Conservation (phyloP, 495 filamentous ascomycete genomes). For the Penicillium turbatum region DNA sequence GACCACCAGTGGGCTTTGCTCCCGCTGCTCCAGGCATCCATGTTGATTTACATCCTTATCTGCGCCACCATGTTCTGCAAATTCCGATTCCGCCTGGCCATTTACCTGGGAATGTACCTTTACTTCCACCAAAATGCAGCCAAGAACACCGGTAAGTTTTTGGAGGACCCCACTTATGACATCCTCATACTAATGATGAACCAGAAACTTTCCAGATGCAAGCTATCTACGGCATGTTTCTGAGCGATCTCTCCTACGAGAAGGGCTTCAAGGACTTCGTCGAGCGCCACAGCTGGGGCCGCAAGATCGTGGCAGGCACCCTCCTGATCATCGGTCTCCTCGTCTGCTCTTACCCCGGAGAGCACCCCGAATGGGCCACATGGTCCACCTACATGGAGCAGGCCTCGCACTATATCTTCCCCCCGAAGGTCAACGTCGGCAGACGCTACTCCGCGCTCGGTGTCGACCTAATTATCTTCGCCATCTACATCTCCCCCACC, state of each 20-base stretch:
- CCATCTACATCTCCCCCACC: conserved; percentile 55
- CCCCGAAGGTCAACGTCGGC: conserved; percentile 48
- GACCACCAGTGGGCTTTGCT: conserved; percentile 65
- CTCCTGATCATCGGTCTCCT: conserved; percentile 61
- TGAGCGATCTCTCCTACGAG: conserved; percentile 50
- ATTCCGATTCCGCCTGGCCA: conserved; percentile 52
- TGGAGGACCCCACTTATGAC: background rate
- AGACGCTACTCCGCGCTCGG: conserved; percentile 55
- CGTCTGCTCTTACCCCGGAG: conserved; percentile 60
- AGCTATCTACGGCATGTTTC: conserved; percentile 60
- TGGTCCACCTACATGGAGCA: conserved; percentile 55
- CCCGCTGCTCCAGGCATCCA: conserved; percentile 56
- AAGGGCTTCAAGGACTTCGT: conserved; percentile 16
- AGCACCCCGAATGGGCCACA: conserved; percentile 51
- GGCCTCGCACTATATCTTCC: conserved; percentile 50
- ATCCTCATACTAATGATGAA: background rate
- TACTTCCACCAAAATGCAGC: conserved; percentile 50
- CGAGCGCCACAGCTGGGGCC: conserved; percentile 47
- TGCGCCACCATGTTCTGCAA: conserved; percentile 55
- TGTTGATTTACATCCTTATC: conserved; percentile 57
- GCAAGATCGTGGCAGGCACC: conserved; percentile 53
- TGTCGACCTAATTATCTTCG: conserved; percentile 54
- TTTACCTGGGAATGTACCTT: conserved; percentile 47
- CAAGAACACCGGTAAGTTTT: conserved; percentile 29
- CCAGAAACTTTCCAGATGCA: conserved; percentile 53